phyloP scores from a whole-genome alignment of 495 filamentous ascomycete species.

The Saxophila tyrrhenica region DNA sequence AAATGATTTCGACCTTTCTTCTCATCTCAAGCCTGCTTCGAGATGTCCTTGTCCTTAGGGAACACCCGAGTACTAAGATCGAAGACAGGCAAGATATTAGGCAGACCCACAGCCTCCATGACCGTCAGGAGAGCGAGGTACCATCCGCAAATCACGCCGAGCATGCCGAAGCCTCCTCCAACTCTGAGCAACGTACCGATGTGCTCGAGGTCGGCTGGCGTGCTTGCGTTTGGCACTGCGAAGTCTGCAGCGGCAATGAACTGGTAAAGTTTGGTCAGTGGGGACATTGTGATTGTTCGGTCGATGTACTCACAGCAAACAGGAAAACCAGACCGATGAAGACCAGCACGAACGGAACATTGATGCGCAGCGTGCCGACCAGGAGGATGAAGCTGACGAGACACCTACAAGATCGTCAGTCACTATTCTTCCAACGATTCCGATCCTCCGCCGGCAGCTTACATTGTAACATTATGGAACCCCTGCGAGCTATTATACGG shows the following conservation, averaged over 20 bases:
- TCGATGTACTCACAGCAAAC: conserved; percentile 6
- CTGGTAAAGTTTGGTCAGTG: too few species aligned
- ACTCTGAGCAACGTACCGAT: conserved; percentile 11
- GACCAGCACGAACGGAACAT: conserved; percentile 14
- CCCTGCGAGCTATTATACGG: conserved; percentile 13
- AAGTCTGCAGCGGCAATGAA: conserved; percentile 22
- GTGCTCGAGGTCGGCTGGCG: conserved; percentile 9
- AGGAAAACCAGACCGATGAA: conserved; percentile 21
- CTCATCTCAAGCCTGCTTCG: not conserved
- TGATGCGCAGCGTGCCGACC: conserved; percentile 15
- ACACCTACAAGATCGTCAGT: not conserved
- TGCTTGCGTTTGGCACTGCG: conserved; percentile 4
- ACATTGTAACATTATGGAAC: conserved; percentile 22
- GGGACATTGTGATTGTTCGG: too few species aligned
- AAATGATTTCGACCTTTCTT: too few species aligned
- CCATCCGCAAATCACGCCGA: conserved; percentile 18
- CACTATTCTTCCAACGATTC: not conserved
- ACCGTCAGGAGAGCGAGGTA: conserved; percentile 12
- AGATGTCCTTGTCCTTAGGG: not conserved
- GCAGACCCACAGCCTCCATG: conserved; percentile 11
- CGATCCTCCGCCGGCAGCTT: not conserved
- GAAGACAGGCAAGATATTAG: conserved; percentile 11
- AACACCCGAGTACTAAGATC: conserved; percentile 12
- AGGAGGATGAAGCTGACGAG: conserved; percentile 19
- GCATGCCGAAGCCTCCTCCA: conserved; percentile 19